Conservation (phyloP, 1,284 basidiomycete genomes). For the Ceratobasidium sp. region DNA sequence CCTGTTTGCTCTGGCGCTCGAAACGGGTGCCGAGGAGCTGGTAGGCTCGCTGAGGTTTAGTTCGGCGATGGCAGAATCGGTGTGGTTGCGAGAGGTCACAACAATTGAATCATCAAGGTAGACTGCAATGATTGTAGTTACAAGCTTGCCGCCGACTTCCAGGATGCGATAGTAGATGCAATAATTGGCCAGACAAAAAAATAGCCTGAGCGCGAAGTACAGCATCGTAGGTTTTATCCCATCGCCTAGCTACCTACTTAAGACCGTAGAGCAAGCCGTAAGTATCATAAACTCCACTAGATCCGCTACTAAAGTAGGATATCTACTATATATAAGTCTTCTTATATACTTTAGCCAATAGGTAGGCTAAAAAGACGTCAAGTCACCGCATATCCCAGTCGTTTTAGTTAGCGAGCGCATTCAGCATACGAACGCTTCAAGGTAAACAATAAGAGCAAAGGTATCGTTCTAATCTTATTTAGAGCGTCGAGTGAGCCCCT, state of each 20-base stretch:
- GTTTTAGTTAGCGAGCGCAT: conserved; percentile 32
- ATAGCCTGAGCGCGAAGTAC: not conserved
- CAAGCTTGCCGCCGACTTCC: not conserved
- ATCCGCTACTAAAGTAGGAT: not conserved
- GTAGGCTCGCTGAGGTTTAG: conserved; percentile 19
- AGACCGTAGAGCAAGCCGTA: not conserved
- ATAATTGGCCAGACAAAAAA: conserved; percentile 16
- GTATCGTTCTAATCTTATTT: conserved; percentile 41
- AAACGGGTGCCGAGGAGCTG: conserved; percentile 52
- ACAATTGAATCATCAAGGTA: conserved; percentile 21
- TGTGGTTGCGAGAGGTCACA: not conserved
- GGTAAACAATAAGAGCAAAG: conserved; percentile 48
- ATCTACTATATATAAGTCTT: not conserved
- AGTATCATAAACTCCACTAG: not conserved
- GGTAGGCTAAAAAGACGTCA: conserved; percentile 43
- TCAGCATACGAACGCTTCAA: conserved; percentile 46
- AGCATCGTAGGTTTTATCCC: no score
- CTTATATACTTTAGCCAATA: not conserved
- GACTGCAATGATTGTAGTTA: not conserved
- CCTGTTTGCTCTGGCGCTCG: no score
- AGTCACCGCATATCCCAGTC: conserved; percentile 43
- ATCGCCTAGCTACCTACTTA: conserved; percentile 2
- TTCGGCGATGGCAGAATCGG: not conserved
- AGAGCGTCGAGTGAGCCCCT: conserved; percentile 47
- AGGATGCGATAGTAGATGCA: conserved; percentile 21